Conservation (phyloP, 768 basidiomycete genomes). For the Hydnomerulius pinastri region DNA sequence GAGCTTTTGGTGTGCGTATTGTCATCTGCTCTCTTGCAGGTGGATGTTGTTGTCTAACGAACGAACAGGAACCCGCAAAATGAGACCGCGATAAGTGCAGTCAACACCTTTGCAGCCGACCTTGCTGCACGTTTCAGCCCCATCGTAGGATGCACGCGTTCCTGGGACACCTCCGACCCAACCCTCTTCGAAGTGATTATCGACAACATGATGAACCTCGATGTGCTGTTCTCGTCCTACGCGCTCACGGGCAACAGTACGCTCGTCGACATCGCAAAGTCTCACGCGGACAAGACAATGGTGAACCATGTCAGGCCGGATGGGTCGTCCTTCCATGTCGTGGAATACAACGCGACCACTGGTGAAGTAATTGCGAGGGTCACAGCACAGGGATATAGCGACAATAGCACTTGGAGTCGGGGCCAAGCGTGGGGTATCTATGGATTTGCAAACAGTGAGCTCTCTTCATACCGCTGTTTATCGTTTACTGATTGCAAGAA, state of each 20-base stretch:
- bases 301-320: slow-evolving; percentile 65
- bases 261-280: slow-evolving; percentile 57
- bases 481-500: neutral
- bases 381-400: slow-evolving; percentile 44
- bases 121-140: slow-evolving; percentile 60
- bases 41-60: neutral
- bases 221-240: slow-evolving; percentile 60
- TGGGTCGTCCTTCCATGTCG: slow-evolving; percentile 54
- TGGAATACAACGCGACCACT: slow-evolving; percentile 67
- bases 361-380: slow-evolving; percentile 38
- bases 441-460: slow-evolving; percentile 27
- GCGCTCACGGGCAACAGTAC: slow-evolving; percentile 62
- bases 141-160: slow-evolving; percentile 67
- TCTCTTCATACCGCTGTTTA: neutral
- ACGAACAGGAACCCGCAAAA: slow-evolving; percentile 55
- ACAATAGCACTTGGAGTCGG: slow-evolving; percentile 37
- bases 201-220: slow-evolving; percentile 82
- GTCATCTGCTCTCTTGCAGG: neutral
- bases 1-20: slow-evolving; percentile 57
- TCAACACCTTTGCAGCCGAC: slow-evolving; percentile 57
- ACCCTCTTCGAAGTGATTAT: slow-evolving; percentile 71
- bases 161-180: slow-evolving; percentile 62
- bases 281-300: slow-evolving; percentile 68
- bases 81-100: slow-evolving; percentile 51
- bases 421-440: slow-evolving; percentile 33